These are phyloP conservation scores for Citrullus colocynthis DNA, from an alignment of 306 rosid genomes.

Conservation along the genomic window DNA sequence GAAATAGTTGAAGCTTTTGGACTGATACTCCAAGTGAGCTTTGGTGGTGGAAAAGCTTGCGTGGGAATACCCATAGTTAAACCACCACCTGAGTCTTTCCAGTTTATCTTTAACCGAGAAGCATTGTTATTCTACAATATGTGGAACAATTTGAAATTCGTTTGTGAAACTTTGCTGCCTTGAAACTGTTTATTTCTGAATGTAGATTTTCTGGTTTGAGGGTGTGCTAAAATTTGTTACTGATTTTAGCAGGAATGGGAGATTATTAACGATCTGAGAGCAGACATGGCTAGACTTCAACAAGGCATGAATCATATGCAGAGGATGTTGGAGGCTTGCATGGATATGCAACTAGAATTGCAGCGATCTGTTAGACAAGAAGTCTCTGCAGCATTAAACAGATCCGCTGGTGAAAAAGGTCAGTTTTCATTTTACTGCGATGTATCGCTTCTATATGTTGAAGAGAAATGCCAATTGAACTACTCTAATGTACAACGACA, in stretches of 20 bases:
- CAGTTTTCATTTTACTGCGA: not conserved
- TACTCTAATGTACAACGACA: not conserved
- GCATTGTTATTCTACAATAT: not conserved
- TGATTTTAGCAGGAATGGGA: constrained; percentile 78
- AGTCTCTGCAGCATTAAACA: constrained; percentile 94
- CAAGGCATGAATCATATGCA: constrained; percentile 99
- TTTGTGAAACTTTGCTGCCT: not conserved
- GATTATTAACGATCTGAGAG: constrained; percentile 79
- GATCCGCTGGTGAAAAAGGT: constrained; percentile 82
- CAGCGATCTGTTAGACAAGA: constrained; percentile 99
- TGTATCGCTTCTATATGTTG: not conserved
- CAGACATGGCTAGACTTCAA: constrained; percentile 97
- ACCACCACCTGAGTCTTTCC: not conserved
- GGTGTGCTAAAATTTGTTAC: not conserved
- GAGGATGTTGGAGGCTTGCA: constrained; percentile 99
- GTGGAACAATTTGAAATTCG: not conserved
- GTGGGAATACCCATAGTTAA: not conserved
- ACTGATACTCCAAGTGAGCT: not conserved
- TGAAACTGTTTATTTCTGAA: not conserved
- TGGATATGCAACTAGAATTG: constrained; percentile 99
- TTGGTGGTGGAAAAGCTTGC: not conserved
- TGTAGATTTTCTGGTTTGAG: not conserved
- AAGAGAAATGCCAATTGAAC: not conserved
- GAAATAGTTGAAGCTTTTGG: not conserved
- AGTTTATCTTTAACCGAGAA: not conserved